Base-by-base conservation (phyloP, 495 filamentous ascomycete species). In the Jackrogersella minutella region DNA sequence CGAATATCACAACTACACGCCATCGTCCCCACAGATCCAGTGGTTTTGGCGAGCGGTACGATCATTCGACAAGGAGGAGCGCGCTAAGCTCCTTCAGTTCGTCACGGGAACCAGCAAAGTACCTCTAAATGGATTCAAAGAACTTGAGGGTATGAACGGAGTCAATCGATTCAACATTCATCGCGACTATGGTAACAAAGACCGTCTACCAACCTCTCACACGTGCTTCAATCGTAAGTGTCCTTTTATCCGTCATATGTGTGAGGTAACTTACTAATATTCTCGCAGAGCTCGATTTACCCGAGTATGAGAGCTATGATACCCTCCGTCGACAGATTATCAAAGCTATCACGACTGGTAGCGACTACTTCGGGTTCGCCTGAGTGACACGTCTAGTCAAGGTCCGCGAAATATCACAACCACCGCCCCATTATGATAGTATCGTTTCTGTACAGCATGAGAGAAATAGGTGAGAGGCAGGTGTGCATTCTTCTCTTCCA, bases 11-110 rank as follows among this genome's bases (percentile, higher is more conserved):
- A 98, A 97, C 77, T 99, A 98, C 82, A 90, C 91, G 13, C 90
- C 92, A 24, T 92, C 93, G 0, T 96, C 95, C 1, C 89, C 93
- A 21, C 95, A 99, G 73, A 97, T 99, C 68, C 95, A 99, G 77
- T 98, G 95, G 96, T 97, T 99, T 87, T 99, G 95, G 95, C 90
- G 95, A 70, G 95, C 96, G 2, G 90, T 99, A 39, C 90, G 96
- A 68, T 97, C 93, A 5, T 99, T 97, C 71, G 95, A 99, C 82
- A 98, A 98, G 80, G 95, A 99, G 81, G 95, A 98, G 78, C 92
- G 92, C 57, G 95, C 95, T 62, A 98, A 98, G 76, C 86, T 99
- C 37, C 85, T 99, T 5, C 95, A 99, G 74, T 99, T 99, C 77
- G 95, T 98, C 63, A 99, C 95, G 0, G 95, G 95, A 69, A 99